Evolutionary conservation across 2,329 filamentous ascomycete genomes (phyloP).

Genomic region (Cladorrhinum sp.): DNA sequence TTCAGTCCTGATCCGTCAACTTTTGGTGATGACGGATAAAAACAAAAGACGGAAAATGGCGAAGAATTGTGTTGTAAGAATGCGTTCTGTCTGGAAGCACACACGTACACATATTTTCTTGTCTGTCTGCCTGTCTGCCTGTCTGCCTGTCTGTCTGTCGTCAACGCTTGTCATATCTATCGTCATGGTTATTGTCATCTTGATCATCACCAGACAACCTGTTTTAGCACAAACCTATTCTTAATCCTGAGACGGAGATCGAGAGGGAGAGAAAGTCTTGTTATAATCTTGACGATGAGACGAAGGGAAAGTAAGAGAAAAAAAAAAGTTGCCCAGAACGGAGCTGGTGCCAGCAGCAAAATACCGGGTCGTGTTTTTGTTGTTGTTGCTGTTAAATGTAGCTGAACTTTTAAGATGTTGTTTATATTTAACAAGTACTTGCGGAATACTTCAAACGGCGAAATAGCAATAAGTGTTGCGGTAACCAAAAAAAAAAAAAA

Average conservation of each 20-base stretch:
- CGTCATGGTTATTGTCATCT: not conserved
- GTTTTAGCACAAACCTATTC: not conserved
- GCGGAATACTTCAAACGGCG: no score
- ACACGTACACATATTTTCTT: not conserved
- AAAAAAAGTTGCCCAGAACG: not conserved
- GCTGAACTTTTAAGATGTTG: not conserved
- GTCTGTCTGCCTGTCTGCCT: no score
- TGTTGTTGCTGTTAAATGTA: not conserved
- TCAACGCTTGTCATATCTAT: not conserved
- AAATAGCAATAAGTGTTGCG: no score
- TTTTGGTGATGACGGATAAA: conserved; percentile 6
- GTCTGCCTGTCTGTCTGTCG: no score
- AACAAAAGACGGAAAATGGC: not conserved
- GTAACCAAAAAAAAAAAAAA: not conserved
- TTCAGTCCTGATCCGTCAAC: conserved; percentile 26
- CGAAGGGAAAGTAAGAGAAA: not conserved
- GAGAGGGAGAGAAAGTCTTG: not conserved
- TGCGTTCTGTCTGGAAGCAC: not conserved
- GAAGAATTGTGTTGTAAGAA: not conserved
- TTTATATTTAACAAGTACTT: no score
- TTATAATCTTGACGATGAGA: no score
- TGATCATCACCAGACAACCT: not conserved
- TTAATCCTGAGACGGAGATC: not conserved
- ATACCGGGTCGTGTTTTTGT: not conserved
- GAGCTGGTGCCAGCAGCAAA: not conserved